A percentile compares a stretch with the other conserved stretches of the same genome.
phyloP scores from a whole-genome alignment of 768 basidiomycete species.

The Pleurotus tuoliensis region DNA sequence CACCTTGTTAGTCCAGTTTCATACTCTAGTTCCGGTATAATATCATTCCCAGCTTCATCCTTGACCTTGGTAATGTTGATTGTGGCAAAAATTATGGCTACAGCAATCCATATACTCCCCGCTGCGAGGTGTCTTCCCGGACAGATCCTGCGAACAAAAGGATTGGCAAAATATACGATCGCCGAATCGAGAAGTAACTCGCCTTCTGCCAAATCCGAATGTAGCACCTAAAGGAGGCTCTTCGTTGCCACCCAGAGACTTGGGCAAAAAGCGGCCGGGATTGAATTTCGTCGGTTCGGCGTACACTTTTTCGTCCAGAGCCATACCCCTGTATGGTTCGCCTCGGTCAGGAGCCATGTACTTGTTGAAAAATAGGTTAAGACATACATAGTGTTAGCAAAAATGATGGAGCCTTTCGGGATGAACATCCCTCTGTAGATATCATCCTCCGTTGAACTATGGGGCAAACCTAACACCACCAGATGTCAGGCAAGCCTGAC shows the following conservation, averaged over 20 bases:
- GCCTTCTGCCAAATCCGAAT: conserved; percentile 21
- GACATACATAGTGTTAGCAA: not conserved
- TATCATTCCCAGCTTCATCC: conserved; percentile 37
- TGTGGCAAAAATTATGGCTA: conserved; percentile 38
- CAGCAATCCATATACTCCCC: conserved; percentile 39
- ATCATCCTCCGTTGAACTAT: conserved; percentile 20
- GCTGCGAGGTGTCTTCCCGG: conserved; percentile 54
- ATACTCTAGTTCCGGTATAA: conserved; percentile 35
- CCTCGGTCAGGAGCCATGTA: no score
- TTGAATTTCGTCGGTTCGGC: conserved; percentile 20
- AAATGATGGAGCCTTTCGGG: conserved; percentile 15
- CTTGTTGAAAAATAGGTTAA: no score
- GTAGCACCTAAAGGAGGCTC: conserved; percentile 20
- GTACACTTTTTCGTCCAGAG: conserved; percentile 21
- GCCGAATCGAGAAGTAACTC: not conserved
- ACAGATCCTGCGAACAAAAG: conserved; percentile 34
- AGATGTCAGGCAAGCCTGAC: not conserved
- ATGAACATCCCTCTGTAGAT: conserved; percentile 25
- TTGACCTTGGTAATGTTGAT: conserved; percentile 38
- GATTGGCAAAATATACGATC: not conserved
- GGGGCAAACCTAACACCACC: conserved; percentile 15
- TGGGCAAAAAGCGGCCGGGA: conserved; percentile 21
- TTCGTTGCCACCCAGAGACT: conserved; percentile 14
- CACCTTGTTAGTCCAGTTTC: conserved; percentile 40
- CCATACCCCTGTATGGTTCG: conserved; percentile 18